Conservation (phyloP, 257 asterid species). For the Pogostemon cablin region DNA sequence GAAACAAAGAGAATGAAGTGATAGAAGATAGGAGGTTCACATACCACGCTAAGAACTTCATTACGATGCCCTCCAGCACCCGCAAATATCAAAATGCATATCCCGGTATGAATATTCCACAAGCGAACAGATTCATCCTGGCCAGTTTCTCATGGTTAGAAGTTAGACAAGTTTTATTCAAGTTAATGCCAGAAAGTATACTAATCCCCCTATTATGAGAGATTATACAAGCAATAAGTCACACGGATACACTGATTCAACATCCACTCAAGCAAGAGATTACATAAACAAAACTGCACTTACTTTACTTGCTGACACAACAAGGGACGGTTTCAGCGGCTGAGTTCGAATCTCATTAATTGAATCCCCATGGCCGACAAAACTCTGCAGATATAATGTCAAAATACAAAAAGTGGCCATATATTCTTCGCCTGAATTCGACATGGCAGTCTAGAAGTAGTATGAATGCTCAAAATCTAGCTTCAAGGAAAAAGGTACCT, state of each 20-base stretch:
- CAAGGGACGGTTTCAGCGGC: conserved; percentile 88
- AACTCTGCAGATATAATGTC: conserved; percentile 59
- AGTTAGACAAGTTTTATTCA: conserved; percentile 17
- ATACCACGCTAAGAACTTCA: conserved; percentile 98
- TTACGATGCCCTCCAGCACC: conserved; percentile 99
- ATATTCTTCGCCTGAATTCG: not conserved
- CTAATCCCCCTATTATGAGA: not conserved
- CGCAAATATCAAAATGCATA: conserved; percentile 97
- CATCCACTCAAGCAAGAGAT: conserved; percentile 10
- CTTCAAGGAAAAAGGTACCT: conserved; percentile 48
- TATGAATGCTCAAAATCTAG: conserved; percentile 8
- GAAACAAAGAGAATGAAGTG: not conserved
- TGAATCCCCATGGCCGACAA: conserved; percentile 97
- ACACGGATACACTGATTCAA: conserved; percentile 7
- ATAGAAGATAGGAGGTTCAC: conserved; percentile 16
- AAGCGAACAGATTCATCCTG: conserved; percentile 99
- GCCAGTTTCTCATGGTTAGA: not conserved
- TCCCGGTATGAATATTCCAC: conserved; percentile 97
- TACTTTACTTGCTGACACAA: conserved; percentile 93
- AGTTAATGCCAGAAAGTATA: conserved; percentile 14
- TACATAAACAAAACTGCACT: conserved; percentile 36
- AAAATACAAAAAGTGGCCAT: not conserved
- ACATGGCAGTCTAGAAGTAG: not conserved
- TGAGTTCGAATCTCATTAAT: conserved; percentile 92
- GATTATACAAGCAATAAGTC: not conserved